Evolutionary conservation across 2,329 filamentous ascomycete species (phyloP), one percentile per base, ranked within the genome.

Genomic region (Truncatella angustata): DNA sequence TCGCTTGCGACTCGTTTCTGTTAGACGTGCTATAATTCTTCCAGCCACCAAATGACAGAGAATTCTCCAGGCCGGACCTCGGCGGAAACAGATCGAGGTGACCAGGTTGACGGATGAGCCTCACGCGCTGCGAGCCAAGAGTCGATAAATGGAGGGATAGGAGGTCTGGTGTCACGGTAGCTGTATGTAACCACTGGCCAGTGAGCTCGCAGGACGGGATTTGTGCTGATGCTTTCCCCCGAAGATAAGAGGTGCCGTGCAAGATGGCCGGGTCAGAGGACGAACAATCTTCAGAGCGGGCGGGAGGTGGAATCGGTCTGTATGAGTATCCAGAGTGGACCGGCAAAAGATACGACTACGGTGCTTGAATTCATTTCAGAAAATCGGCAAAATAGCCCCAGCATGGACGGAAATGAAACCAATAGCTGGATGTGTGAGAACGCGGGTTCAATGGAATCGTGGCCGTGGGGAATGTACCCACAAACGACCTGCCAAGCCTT

Each of bases 1-100:
- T 36, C 37, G 53, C 51, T 20, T 51, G 43, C 54, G 53, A 54
- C 51, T 56, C 30, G 55, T 55, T 54, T 56, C 48, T 51, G 28
- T 32, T 45, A 53, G 55, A 60, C 34, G 34, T 46, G 58, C 54
- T 58, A 63, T 63, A 64, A 63, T 64, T 65, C 50, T 65, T 63
- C 62, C 61, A 64, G 60, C 62, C 59, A 64, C 61, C 60, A 60
- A 54, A 61, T 54, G 56, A 60, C 57, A 56, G 60, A 49, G 60
- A 49, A 60, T 61, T 58, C 46, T 49, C 44, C 52, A 55, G 52
- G 43, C 39, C 52, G 52, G 53, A 54, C 49, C 54, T 58, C 53
- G 56, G 55, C 56, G 54, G 36, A 58, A 54, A 49, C 37, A 34
- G 46, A 36, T 50, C 34, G 16, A 23, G 30, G 43, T 12, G 37